phyloP scores from a whole-genome alignment of 192 early-diverging fungal genomes.

The Coemansia asiatica region DNA sequence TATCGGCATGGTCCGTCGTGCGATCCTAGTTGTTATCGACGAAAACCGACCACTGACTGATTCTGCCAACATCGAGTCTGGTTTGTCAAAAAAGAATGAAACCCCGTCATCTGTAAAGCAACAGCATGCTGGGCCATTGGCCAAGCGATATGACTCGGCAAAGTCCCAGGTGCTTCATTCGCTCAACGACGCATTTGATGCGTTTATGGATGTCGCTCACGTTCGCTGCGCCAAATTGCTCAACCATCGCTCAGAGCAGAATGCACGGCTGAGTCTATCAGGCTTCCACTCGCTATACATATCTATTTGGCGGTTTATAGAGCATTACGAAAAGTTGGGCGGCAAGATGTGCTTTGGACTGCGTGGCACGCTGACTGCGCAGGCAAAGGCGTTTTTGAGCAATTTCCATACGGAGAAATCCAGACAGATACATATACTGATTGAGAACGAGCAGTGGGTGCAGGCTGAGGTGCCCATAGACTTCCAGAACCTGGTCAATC shows the following conservation, averaged over 20 bases:
- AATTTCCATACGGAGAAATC: conserved; percentile 94
- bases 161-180: conserved; percentile 61
- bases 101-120: not conserved
- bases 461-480: conserved; percentile 91
- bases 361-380: conserved; percentile 81
- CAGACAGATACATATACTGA: conserved; percentile 79
- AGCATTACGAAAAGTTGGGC: conserved; percentile 73
- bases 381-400: conserved; percentile 87
- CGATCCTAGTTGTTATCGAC: conserved; percentile 64
- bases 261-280: conserved; percentile 78
- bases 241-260: conserved; percentile 85
- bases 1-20: conserved; percentile 68
- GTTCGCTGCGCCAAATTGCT: conserved; percentile 85
- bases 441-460: conserved; percentile 97
- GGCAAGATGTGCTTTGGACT: conserved; percentile 89
- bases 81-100: not conserved
- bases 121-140: not conserved
- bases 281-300: conserved; percentile 86
- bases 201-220: conserved; percentile 83
- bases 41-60: conserved; percentile 57
- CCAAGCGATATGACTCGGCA: conserved; percentile 24
- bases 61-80: not conserved
- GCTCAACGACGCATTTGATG: conserved; percentile 71
- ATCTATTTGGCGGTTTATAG: conserved; percentile 81
- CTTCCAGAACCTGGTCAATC: conserved; percentile 83